Evolutionary conservation across 202 grass and related monocot species (phyloP), one percentile per base, ranked within the genome.

Genomic region (Cymbopogon flexuosus): DNA sequence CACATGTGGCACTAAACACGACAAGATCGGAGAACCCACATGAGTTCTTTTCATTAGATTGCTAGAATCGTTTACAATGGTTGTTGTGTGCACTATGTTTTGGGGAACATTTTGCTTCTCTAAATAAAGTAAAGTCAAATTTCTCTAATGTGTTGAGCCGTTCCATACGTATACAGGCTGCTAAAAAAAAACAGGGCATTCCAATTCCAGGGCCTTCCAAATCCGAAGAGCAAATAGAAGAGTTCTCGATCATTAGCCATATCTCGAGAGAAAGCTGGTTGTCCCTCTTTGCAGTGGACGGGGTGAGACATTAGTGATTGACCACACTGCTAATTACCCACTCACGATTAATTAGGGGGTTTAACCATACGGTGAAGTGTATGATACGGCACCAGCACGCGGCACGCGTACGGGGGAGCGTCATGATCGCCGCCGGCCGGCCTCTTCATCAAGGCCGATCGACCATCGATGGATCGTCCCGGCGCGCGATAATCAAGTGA

Each of bases 301-400:
- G 40, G 19, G 54, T n/a, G 66, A 30, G 75, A 54, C 66, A 72
- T 56, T 43, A 79, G 74, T 76, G 65, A 78, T 78, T 78, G 65
- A 52, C 68, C 13, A 30, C 57, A 18, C 57, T 6, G 14, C 22
- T 58, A 23, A 58, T 22, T 64, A 78, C 49, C 8, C 11, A 68
- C 63, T 27, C 24, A 16, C 35, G 35, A 27, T 49, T 69, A 36
- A 22, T 10, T 9, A 21, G 2, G 14, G 16, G 7, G 2, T 6
- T 45, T 14, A 8, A 41, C 22, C 39, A 40, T 54, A 51, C 30
- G 72, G 72, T 77, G 37, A 54, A 76, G 66, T 70, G 84, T 76
- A 63, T 63, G 54, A 81, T 81, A 86, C 84, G 78, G 78, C 78
- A 69, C 14, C 58, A 10, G 8, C 49, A 19, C 46, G 71, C 81